Evolutionary conservation across 257 asterid genomes (phyloP).

Genomic region (Echites panduratus): DNA sequence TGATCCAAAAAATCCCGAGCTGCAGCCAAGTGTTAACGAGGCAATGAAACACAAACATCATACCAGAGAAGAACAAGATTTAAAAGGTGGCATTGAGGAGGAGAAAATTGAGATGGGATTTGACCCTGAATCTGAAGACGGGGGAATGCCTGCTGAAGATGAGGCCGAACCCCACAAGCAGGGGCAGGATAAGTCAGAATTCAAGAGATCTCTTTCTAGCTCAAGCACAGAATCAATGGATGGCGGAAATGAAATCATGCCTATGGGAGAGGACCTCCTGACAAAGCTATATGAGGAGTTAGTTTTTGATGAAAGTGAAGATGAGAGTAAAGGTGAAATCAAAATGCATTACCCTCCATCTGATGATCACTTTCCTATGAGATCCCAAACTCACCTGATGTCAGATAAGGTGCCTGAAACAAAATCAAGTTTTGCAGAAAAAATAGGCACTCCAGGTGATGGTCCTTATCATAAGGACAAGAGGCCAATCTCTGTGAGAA

Average conservation of each 20-base stretch:
- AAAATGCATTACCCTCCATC: constrained; percentile 12
- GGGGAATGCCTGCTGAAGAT: not conserved
- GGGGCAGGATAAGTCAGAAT: constrained; percentile 13
- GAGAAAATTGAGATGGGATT: constrained; percentile 6
- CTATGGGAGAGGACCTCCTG: constrained; percentile 18
- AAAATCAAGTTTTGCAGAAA: constrained; percentile 2
- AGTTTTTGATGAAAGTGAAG: constrained; percentile 40
- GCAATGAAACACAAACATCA: constrained; percentile 9
- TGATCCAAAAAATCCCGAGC: constrained; percentile 30
- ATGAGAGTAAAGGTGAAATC: constrained; percentile 22
- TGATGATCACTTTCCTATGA: constrained; percentile 10
- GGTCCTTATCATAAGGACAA: constrained; percentile 33
- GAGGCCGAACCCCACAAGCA: constrained; percentile 11
- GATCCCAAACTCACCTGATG: constrained; percentile 16
- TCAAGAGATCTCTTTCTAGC: constrained; percentile 31
- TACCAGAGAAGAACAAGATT: constrained; percentile 6
- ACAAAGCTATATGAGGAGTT: constrained; percentile 15
- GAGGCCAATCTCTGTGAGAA: constrained; percentile 49
- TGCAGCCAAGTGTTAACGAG: constrained; percentile 19
- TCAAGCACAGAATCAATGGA: constrained; percentile 48
- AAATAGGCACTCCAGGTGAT: constrained; percentile 8
- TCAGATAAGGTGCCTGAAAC: constrained; percentile 13
- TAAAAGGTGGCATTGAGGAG: constrained; percentile 8
- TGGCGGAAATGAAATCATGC: constrained; percentile 12
- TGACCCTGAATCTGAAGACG: constrained; percentile 27